These are phyloP conservation scores for Apiospora hydei DNA, from an alignment of 2,329 filamentous ascomycete genomes.

Conservation along the genomic window DNA sequence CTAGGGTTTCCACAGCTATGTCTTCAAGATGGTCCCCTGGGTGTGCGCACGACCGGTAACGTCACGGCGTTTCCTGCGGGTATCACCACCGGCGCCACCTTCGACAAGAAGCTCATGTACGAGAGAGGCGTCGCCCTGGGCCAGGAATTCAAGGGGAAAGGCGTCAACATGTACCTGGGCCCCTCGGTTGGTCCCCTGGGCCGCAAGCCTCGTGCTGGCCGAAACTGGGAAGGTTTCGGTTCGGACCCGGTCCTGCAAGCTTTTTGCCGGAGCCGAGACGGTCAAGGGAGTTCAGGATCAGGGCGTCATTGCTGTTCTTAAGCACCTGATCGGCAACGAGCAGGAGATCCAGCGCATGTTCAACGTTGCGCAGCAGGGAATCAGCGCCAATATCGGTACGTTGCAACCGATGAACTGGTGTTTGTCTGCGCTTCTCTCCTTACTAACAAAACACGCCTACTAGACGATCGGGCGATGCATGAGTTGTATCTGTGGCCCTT, in stretches of 20 bases:
- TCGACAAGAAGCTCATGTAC: conserved; percentile 75
- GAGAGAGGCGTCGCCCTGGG: conserved; percentile 72
- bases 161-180: conserved; percentile 74
- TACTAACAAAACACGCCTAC: not conserved
- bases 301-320: conserved; percentile 63
- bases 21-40: conserved; percentile 74
- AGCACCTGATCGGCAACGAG: conserved; percentile 65
- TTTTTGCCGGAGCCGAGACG: conserved; percentile 55
- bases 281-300: conserved; percentile 64
- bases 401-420: not conserved
- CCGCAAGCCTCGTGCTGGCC: conserved; percentile 74
- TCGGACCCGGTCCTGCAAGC: conserved; percentile 71
- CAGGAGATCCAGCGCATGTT: conserved; percentile 62
- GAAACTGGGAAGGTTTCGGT: conserved; percentile 80
- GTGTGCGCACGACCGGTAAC: conserved; percentile 76
- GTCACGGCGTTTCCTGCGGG: conserved; percentile 80
- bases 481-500: conserved; percentile 85
- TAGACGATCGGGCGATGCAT: conserved; percentile 56
- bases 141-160: conserved; percentile 76
- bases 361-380: conserved; percentile 57
- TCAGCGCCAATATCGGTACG: conserved; percentile 72
- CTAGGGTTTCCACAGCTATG: conserved; percentile 77
- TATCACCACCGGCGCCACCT: conserved; percentile 79
- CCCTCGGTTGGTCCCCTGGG: conserved; percentile 76
- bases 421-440: conserved; percentile 5